phyloP scores from a whole-genome alignment of 73 alveolate species.

The Effrenium voratum region DNA sequence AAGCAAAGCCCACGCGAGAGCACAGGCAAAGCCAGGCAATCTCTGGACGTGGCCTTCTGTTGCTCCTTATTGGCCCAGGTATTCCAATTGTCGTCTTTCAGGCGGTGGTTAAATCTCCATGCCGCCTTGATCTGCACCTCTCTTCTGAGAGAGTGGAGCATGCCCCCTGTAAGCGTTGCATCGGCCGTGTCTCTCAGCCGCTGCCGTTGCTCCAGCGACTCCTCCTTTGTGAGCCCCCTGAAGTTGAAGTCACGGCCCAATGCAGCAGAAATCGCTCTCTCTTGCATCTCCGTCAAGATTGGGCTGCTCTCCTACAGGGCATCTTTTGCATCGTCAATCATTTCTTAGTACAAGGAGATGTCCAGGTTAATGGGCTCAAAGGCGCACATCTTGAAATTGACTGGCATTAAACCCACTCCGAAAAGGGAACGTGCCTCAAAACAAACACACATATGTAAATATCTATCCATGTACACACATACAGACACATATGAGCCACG shows the following conservation, averaged over 20 bases:
- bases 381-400: too few species aligned
- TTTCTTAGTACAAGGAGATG: too few species aligned
- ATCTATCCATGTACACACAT: neutral
- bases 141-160: neutral
- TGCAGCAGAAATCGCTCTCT: neutral
- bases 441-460: too few species aligned
- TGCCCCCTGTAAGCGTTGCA: neutral
- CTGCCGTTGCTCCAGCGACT: neutral
- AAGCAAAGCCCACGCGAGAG: neutral
- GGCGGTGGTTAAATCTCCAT: neutral
- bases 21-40: neutral
- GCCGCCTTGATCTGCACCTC: constrained; percentile 24
- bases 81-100: neutral
- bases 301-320: constrained; percentile 9
- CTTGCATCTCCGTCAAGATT: neutral
- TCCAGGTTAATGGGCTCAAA: too few species aligned
- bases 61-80: neutral
- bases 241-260: neutral
- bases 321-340: too few species aligned
- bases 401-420: neutral
- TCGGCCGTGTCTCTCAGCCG: neutral
- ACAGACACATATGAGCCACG: neutral
- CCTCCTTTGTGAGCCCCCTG: neutral
- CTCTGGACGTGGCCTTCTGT: neutral
- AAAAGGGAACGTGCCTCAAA: neutral